These are phyloP conservation scores for Mycena citricolor DNA, from an alignment of 1,284 basidiomycete species.

Conservation along the genomic window DNA sequence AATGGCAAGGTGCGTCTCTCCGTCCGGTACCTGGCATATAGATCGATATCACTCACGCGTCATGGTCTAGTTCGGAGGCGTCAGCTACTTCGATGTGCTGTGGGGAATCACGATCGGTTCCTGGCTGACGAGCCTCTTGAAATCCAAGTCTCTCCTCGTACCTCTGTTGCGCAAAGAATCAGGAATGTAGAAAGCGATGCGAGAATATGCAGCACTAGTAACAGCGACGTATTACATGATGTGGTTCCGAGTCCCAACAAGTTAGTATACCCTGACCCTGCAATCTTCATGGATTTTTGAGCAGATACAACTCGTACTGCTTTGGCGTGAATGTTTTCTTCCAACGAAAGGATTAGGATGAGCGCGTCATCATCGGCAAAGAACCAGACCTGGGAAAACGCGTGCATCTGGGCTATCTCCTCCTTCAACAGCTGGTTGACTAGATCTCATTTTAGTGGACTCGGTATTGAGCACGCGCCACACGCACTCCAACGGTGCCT, in stretches of 20 bases:
- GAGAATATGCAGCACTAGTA: too few species aligned
- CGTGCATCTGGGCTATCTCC: slow-evolving; percentile 77
- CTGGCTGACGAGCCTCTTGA: slow-evolving; percentile 33
- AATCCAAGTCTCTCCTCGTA: slow-evolving; percentile 30
- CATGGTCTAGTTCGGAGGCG: slow-evolving; percentile 41
- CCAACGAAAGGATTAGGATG: too few species aligned
- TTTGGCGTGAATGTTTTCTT: slow-evolving; percentile 70
- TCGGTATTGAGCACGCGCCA: not conserved
- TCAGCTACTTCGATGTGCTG: slow-evolving; percentile 42
- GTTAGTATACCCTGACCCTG: not conserved
- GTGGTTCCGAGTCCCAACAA: too few species aligned
- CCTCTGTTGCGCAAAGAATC: slow-evolving; percentile 14
- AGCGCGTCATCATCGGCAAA: too few species aligned
- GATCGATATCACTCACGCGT: too few species aligned
- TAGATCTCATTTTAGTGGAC: slow-evolving; percentile 28
- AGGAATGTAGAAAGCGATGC: too few species aligned
- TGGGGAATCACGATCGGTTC: slow-evolving; percentile 46
- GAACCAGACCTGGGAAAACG: slow-evolving; percentile 73
- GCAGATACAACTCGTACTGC: slow-evolving; percentile 58
- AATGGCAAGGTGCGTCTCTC: slow-evolving; percentile 58
- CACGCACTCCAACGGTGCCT: slow-evolving; percentile 64
- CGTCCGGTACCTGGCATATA: too few species aligned
- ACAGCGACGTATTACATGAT: too few species aligned
- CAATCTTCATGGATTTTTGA: slow-evolving; percentile 29
- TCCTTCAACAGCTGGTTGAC: slow-evolving; percentile 75